Percentiles rank a stretch among this genome's conserved stretches.
Evolutionary conservation across 1,139 yeast species (phyloP).

Genomic region (Pneumocystis sp.): DNA sequence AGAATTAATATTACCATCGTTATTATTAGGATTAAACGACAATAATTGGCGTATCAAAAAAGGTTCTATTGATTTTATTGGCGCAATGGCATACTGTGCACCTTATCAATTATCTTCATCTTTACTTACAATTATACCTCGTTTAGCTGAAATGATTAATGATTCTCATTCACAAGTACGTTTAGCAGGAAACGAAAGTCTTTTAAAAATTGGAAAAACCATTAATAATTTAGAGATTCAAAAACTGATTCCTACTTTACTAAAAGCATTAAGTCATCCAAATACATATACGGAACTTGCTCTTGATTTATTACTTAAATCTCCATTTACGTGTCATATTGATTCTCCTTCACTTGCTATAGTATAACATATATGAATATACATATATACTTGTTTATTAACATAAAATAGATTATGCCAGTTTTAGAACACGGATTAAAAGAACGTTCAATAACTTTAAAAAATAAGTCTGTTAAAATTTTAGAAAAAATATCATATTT

Average conservation of each 20-base stretch:
- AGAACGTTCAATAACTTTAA: conserved; percentile 81
- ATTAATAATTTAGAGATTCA: conserved; percentile 96
- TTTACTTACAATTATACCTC: conserved; percentile 80
- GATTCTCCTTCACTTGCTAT: conserved; percentile 96
- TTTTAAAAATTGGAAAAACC: conserved; percentile 89
- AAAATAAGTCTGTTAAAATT: conserved; percentile 91
- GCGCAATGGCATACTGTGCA: conserved; percentile 95
- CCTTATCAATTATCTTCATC: conserved; percentile 88
- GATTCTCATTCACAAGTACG: conserved; percentile 95
- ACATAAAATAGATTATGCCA: conserved; percentile 36
- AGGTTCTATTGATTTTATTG: conserved; percentile 89
- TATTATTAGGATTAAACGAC: conserved; percentile 72
- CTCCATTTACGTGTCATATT: conserved; percentile 91
- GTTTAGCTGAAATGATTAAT: conserved; percentile 84
- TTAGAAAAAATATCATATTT: conserved; percentile 97
- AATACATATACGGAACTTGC: conserved; percentile 80
- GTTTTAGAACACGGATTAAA: conserved; percentile 91
- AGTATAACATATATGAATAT: conserved; percentile 25
- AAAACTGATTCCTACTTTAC: conserved; percentile 68
- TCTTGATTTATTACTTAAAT: conserved; percentile 66
- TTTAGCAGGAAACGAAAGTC: conserved; percentile 79
- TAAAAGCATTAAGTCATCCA: conserved; percentile 93
- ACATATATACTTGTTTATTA: neutral
- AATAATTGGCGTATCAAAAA: conserved; percentile 93
- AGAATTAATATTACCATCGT: conserved; percentile 77